A percentile compares a stretch with the other conserved stretches of the same genome.
These are phyloP conservation scores for Candida coquimbonensis DNA, from an alignment of 805 yeast genomes.

Conservation along the genomic window DNA sequence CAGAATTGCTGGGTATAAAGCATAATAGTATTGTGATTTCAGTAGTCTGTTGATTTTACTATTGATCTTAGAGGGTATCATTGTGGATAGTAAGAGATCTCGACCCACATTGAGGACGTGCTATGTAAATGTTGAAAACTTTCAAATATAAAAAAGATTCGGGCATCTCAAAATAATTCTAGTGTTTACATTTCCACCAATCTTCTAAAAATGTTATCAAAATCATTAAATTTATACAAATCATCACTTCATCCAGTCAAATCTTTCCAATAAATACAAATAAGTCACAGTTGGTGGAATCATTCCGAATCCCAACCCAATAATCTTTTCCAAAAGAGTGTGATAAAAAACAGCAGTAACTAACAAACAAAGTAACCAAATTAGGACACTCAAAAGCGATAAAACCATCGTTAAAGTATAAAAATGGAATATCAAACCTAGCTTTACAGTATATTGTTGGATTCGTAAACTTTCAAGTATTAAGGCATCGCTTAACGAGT, in stretches of 20 bases:
- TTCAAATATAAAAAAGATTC: neutral
- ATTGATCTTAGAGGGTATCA: neutral
- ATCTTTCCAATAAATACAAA: slow-evolving; percentile 2
- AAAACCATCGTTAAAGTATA: neutral
- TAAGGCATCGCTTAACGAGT: slow-evolving; percentile 2
- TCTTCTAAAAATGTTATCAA: neutral
- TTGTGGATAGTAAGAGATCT: neutral
- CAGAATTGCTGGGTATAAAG: neutral
- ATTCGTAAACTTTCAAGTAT: neutral
- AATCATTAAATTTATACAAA: neutral
- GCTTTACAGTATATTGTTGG: neutral
- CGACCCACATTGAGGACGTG: no score
- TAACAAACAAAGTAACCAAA: slow-evolving; percentile 52
- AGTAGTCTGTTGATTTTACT: neutral
- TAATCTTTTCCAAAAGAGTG: slow-evolving; percentile 62
- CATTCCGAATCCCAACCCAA: slow-evolving; percentile 58
- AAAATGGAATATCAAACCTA: neutral
- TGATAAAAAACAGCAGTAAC: slow-evolving; percentile 85
- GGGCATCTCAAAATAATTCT: neutral
- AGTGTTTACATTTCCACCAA: no score
- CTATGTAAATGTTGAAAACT: no score
- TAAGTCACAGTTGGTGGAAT: slow-evolving; percentile 30
- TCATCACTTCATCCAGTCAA: neutral
- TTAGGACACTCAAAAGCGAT: slow-evolving; percentile 6
- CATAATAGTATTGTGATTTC: neutral